Conservation (phyloP, 2,329 filamentous ascomycete genomes). For the Aphanocladium album region DNA sequence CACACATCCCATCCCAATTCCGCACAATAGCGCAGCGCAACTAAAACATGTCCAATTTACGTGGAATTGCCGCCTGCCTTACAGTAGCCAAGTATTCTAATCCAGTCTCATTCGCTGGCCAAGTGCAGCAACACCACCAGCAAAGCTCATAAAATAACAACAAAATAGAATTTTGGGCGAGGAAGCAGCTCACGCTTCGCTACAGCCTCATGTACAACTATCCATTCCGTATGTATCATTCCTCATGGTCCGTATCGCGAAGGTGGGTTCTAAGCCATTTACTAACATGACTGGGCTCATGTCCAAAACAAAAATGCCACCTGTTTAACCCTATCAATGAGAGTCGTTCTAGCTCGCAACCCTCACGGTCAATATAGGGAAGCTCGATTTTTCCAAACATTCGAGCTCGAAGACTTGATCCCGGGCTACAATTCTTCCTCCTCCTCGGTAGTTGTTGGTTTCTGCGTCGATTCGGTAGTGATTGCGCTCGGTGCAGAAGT, state of each 20-base stretch:
- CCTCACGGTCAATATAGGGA: not conserved
- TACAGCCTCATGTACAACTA: constrained; percentile 5
- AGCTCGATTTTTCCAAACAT: not conserved
- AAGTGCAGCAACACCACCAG: not conserved
- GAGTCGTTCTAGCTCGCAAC: not conserved
- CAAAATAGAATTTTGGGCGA: constrained; percentile 1
- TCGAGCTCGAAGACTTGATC: not conserved
- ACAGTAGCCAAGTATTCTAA: not conserved
- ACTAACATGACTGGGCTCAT: constrained; percentile 10
- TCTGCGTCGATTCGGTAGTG: constrained; percentile 20
- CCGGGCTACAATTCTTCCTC: constrained; percentile 36
- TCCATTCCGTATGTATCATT: constrained; percentile 7
- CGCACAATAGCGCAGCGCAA: not conserved
- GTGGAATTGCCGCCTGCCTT: not conserved
- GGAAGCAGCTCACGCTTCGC: constrained; percentile 6
- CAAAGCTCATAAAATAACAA: not conserved
- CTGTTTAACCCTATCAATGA: not conserved
- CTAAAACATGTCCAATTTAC: not conserved
- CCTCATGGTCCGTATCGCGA: not conserved
- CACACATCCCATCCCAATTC: not conserved
- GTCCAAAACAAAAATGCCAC: constrained; percentile 8
- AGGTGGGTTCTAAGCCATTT: constrained; percentile 1
- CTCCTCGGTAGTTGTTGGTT: constrained; percentile 22
- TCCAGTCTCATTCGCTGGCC: not conserved
- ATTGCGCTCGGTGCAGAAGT: constrained; percentile 19